These are phyloP conservation scores for Wickerhamiella occidentalis DNA, from an alignment of 805 yeast genomes.

Conservation along the genomic window DNA sequence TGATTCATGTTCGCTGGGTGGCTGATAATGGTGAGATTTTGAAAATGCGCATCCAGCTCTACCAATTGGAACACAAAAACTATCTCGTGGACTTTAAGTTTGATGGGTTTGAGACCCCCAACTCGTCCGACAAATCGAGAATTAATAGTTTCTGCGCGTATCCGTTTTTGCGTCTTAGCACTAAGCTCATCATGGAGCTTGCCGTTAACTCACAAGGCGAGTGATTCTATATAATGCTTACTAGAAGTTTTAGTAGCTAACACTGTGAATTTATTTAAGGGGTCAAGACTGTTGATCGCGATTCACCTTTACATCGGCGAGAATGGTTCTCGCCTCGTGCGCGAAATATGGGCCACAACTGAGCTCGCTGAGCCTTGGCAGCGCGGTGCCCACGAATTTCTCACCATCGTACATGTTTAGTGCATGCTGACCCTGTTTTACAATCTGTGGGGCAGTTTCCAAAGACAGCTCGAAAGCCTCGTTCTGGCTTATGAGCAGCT, in stretches of 20 bases:
- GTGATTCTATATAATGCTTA: slow-evolving; percentile 12
- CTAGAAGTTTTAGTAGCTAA: no score
- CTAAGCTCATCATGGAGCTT: slow-evolving; percentile 85
- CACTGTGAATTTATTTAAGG: no score
- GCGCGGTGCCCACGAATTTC: background rate
- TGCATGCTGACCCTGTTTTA: slow-evolving; percentile 20
- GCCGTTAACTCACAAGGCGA: slow-evolving; percentile 80
- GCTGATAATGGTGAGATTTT: slow-evolving; percentile 51
- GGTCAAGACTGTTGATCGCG: no score
- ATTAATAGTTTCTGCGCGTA: slow-evolving; percentile 74
- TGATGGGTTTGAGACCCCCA: slow-evolving; percentile 77
- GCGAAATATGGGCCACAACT: slow-evolving; percentile 11
- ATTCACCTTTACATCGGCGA: slow-evolving; percentile 5
- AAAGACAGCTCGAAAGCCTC: background rate
- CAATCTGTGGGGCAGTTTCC: slow-evolving; percentile 4
- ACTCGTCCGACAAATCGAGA: slow-evolving; percentile 13
- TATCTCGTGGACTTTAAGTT: slow-evolving; percentile 94
- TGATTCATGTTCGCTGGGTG: slow-evolving; percentile 88
- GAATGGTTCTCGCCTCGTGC: slow-evolving; percentile 10
- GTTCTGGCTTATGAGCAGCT: slow-evolving; percentile 12
- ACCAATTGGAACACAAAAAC: slow-evolving; percentile 91
- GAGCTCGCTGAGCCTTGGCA: slow-evolving; percentile 11
- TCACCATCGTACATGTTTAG: slow-evolving; percentile 3
- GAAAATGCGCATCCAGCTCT: slow-evolving; percentile 95
- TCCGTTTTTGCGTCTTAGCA: slow-evolving; percentile 87